A percentile compares a stretch with the other conserved stretches of the same genome.
phyloP scores from a whole-genome alignment of 129 eudicot genomes.

The Saposhnikovia divaricata region DNA sequence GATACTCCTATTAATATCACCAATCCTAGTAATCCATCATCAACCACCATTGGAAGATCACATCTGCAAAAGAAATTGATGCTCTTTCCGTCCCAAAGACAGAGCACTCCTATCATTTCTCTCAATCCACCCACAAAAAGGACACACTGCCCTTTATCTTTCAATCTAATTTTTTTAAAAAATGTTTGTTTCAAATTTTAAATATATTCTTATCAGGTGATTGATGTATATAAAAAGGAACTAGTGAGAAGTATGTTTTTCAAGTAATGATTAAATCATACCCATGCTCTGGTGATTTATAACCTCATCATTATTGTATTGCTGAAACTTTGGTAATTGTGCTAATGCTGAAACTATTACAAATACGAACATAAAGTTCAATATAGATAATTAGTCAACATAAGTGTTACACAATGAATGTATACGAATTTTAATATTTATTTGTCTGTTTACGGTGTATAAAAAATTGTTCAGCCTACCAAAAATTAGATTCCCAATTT shows the following conservation, averaged over 20 bases:
- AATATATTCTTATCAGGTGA: neutral
- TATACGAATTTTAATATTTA: neutral
- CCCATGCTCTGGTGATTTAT: neutral
- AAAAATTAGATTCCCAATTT: neutral
- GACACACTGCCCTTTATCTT: neutral
- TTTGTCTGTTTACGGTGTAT: neutral
- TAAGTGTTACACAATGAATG: neutral
- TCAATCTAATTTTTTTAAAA: neutral
- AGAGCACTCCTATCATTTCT: neutral
- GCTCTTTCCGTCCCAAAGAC: neutral
- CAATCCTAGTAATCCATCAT: neutral
- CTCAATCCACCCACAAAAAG: neutral
- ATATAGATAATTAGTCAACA: too few relatives aligned
- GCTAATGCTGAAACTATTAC: neutral
- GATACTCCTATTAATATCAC: neutral
- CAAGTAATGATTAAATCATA: neutral
- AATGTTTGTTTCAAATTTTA: neutral
- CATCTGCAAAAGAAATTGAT: neutral
- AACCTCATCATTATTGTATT: neutral
- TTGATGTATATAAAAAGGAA: neutral
- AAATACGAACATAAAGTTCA: neutral
- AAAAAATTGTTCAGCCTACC: neutral
- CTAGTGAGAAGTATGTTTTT: neutral
- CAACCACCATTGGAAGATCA: neutral
- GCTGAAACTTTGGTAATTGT: neutral